Base-by-base conservation (phyloP, 1,284 basidiomycete species). In the Apiotrichum porosum region DNA sequence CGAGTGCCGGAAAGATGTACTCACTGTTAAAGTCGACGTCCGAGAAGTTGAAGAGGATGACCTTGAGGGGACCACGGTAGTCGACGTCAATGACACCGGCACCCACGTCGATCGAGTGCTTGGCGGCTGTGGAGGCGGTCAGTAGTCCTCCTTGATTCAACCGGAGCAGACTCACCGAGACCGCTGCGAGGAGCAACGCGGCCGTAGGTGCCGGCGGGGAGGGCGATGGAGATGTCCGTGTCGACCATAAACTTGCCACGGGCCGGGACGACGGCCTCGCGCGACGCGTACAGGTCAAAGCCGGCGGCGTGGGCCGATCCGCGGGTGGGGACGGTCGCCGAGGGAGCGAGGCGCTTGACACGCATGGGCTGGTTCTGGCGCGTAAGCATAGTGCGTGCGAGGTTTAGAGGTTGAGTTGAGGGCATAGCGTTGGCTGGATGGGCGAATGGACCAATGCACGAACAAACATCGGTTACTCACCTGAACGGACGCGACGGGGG, bases 11-110 rank as follows among this genome's bases (percentile, higher is more conserved):
- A n/a, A n/a, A n/a, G n/a, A n/a, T 28, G 8, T 28, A 76, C 80
- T 51, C 48, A 88, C 92, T 83, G 70, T 85, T 75, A 65, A 97
- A 98, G 65, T 97, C 91, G 52, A 82, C 76, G 63, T 94, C 88
- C 0, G 85, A 85, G 50, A 86, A 80, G 72, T 99, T 98, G 81
- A 92, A 97, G 33, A 99, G 78, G 21, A 98, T 78, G 18, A 98
- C 89, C 68, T 87, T 93, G 44, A 99, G 81, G 9, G 84, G 77
- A 6, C 95, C 95, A 37, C 95, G 81, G 73, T 99, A 98, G 72
- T 99, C 95, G 14, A 88, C 87, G 60, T 99, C 95, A 49, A 99
- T 83, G 15, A 99, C 95, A 34, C 95, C 95, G 4, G 95, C 95
- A 3, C 95, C 95, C 0, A 90, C 94, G 70, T 95, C 88, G 58